Base-by-base conservation (phyloP, 2,329 filamentous ascomycete genomes). In the Apiospora kogelbergensis region DNA sequence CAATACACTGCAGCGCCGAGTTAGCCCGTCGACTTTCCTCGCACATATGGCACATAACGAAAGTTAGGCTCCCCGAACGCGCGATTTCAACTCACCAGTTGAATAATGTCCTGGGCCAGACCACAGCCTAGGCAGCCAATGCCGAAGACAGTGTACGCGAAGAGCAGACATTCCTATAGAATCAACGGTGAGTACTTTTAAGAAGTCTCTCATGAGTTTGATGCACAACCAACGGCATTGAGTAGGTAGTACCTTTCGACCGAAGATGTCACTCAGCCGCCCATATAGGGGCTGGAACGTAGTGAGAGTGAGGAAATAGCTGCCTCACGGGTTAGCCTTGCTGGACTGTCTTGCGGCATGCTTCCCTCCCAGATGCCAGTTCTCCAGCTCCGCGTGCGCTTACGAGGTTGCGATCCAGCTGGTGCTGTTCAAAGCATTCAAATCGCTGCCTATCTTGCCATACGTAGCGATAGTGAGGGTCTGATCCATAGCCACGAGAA, bases 391-490 rank as follows among this genome's bases (percentile, higher is more conserved):
- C 3, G 11, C 7, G 40, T 57, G 6, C 26, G 40, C 68, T 68
- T 45, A 70, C 69, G 69, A 70, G 13, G 69, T 70, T 37, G 91
- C 91, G 69, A 94, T 91, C 92, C 92, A 94, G 67, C 88, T 91
- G 4, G 91, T 93, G 72, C 88, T 88, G 76, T 91, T 93, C 67
- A 95, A 83, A 1, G 92, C 91, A 66, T 92, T 84, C 37, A 95
- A 81, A 71, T 95, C 93, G 68, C 87, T 93, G 13, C 92, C 92
- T 74, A 95, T 95, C 71, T 86, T 89, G 65, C 91, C 91, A 78
- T 94, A 94, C n/a, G 87, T 90, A n/a, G 89, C 89, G 65, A 95
- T 88, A 40, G 93, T 90, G 67, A 95, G 88, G 0, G 93, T 93
- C 78, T 94, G 91, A 76, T 95, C 93, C 66, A 91, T 85, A 4